phyloP scores from a whole-genome alignment of 2,329 filamentous ascomycete species.

The Immersiporthe knoxdaviesiana region DNA sequence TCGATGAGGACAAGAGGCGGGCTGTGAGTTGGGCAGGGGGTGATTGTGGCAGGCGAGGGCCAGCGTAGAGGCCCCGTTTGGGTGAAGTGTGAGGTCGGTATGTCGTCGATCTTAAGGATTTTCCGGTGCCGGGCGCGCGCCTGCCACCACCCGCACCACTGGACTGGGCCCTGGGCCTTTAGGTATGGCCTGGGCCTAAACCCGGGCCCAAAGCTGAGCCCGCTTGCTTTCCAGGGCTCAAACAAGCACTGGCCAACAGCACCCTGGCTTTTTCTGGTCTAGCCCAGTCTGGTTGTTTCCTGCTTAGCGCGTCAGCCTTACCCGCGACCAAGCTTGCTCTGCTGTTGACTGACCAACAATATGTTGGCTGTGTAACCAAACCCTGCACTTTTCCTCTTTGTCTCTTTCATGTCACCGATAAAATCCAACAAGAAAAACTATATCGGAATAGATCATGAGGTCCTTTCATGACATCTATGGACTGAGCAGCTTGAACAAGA shows the following conservation, averaged over 20 bases:
- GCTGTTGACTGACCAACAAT: not conserved
- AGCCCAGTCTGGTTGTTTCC: not conserved
- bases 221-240: too few relatives aligned
- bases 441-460: not conserved
- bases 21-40: conserved; percentile 17
- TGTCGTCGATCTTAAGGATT: conserved; percentile 19
- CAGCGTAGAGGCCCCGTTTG: conserved; percentile 5
- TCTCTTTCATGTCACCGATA: not conserved
- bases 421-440: not conserved
- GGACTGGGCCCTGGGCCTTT: not conserved
- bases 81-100: conserved; percentile 22
- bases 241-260: too few relatives aligned
- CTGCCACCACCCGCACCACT: not conserved
- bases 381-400: not conserved
- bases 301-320: conserved; percentile 2
- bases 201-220: not conserved
- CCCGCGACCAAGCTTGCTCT: not conserved
- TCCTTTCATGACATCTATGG: not conserved
- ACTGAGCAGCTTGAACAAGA: not conserved
- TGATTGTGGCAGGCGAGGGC: conserved; percentile 19
- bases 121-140: conserved; percentile 17
- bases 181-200: not conserved
- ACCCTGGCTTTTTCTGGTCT: too few relatives aligned
- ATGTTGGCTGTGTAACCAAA: not conserved
- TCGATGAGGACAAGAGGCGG: not conserved